Base-by-base conservation (phyloP, 169 alveolate species). In the Plasmodium reichenowi region DNA sequence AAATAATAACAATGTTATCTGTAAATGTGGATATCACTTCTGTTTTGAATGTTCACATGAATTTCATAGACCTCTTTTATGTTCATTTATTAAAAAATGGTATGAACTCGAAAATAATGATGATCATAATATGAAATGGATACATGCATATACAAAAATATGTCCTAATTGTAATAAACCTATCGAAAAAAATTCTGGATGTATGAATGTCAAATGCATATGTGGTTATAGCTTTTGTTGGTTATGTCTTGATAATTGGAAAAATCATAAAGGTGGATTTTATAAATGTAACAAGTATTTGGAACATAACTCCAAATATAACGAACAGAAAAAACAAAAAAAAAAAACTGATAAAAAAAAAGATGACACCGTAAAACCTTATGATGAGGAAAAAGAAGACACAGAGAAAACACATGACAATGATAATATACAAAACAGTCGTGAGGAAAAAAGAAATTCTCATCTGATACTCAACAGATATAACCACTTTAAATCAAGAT, bases 221-320 rank as follows among this genome's bases (percentile, higher is more conserved):
- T 78, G 89, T 52, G 78, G 89, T 12, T 78, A 59, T 26, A 66
- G 76, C 17, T 78, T 78, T 59, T 78, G 89, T 24, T 78, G 89
- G 89, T 24, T 78, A 6, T 78, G 89, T 43, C 45, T 78, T 2
- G 70, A 78, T 22, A 17, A 56, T 2, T 78, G 89, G 89, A 59
- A 15, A 6, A 68, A 67, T 47, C 89, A 78, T 58, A 78, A 78
- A 70, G 89, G 89, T 6, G 89, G 89, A 3, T 78, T 78, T 29
- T 78, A 78, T 52, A 67, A 66, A n/a, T 78, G 89, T 20, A 78
- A 78, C 52, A 68, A 78, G 47, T 78, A 78, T 60, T 15, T 78
- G 22, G 59, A 67, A 70, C 45, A 9, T 17, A 54, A 54, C 62
- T n/a, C 15, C 2, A 54, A 54, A 15, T 5, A 54, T n/a, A 54